Conservation (phyloP, 2,329 filamentous ascomycete species). For the Meredithiella fracta region DNA sequence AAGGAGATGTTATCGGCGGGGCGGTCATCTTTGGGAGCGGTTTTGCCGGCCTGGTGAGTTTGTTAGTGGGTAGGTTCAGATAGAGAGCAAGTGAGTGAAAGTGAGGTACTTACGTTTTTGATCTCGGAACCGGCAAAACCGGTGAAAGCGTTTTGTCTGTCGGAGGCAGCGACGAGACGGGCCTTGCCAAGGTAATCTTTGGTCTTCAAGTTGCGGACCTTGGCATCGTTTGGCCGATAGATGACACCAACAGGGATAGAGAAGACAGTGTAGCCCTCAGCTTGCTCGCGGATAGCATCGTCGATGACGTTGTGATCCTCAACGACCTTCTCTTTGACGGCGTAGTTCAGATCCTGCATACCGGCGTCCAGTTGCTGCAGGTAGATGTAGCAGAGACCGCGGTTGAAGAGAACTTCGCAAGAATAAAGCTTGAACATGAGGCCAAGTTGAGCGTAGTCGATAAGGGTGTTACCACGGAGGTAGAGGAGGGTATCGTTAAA, state of each 20-base stretch:
- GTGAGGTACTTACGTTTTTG: constrained; percentile 41
- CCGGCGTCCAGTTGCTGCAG: constrained; percentile 80
- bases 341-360: constrained; percentile 78
- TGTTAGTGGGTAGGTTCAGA: constrained; percentile 3
- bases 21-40: constrained; percentile 56
- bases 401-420: constrained; percentile 94
- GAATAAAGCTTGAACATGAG: constrained; percentile 94
- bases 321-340: constrained; percentile 89
- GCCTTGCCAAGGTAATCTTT: constrained; percentile 97
- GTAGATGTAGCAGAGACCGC: constrained; percentile 93
- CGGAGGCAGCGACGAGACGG: constrained; percentile 76
- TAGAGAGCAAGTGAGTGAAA: constrained; percentile 1
- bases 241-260: constrained; percentile 92
- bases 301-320: constrained; percentile 96
- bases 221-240: constrained; percentile 90
- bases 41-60: constrained; percentile 30
- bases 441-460: constrained; percentile 92
- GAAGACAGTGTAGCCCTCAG: constrained; percentile 97
- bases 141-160: constrained; percentile 63
- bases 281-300: constrained; percentile 83
- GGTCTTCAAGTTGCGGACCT: constrained; percentile 93
- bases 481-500: constrained; percentile 97
- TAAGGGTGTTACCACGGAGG: constrained; percentile 86
- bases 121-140: constrained; percentile 67
- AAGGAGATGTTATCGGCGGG: constrained; percentile 75